Base-by-base conservation (phyloP, 768 basidiomycete genomes). In the Lactarius quietus region DNA sequence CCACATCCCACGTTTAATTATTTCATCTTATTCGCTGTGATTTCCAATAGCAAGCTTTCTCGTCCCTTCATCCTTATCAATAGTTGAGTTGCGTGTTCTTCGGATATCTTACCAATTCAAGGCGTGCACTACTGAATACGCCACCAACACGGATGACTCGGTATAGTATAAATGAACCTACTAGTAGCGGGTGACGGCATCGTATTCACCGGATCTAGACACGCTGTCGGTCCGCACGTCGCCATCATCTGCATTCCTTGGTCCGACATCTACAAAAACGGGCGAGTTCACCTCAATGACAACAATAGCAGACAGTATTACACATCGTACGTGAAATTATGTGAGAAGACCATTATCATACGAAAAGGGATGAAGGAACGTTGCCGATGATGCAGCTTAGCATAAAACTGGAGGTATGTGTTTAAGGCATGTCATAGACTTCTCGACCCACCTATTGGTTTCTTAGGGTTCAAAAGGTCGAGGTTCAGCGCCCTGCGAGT, bases 361-460 rank as follows among this genome's bases (percentile, higher is more conserved):
- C 26, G n/a, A 23, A 48, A 26, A 10, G 48, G 20, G 15, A 39
- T 3, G 10, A 26, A 43, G 18, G 7, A 43, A n/a, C n/a, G 31
- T 41, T 26, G 51, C 28, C 51, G 17, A 38, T 23, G 31, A 26
- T 1, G 10, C 17, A 53, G 14, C 33, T 14, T 14, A 23, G 63
- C 41, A 59, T 36, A 41, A 41, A 48, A 45, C 10, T 57, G 20
- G 6, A 59, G 51, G 17, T n/a, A 43, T 54, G 48, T 64, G 57
- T 8, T 54, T 56, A 26, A 29, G 48, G 52, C 31, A 17, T 12
- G 2, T 1, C 4, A 45, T 43, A n/a, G 39, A 31, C 39, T 29
- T 59, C 29, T 20, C 36, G 3, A 38, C 45, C 29, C 36, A 15
- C 26, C 23, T 9, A 31, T 56, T 20, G 31, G 14, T 45, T 31